Evolutionary conservation across 495 filamentous ascomycete genomes (phyloP).

Genomic region (Cercophora scortea): DNA sequence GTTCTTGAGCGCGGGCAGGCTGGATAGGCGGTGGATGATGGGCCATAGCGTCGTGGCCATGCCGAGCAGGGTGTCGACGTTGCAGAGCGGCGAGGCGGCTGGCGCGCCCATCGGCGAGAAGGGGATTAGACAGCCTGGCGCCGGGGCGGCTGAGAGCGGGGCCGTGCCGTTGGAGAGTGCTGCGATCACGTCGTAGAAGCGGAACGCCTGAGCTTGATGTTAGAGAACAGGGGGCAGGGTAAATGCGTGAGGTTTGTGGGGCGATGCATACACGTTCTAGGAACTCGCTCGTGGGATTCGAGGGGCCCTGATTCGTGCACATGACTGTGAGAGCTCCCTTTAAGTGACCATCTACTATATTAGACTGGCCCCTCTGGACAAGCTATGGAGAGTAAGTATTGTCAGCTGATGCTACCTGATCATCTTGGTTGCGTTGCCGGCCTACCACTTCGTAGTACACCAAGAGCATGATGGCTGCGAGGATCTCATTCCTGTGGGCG

Average conservation of each 20-base stretch:
- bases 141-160: conserved; percentile 45
- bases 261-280: conserved; percentile 44
- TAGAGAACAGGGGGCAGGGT: too few relatives aligned
- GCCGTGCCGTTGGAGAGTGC: conserved; percentile 54
- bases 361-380: conserved; percentile 49
- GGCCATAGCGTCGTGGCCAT: conserved; percentile 57
- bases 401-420: background rate
- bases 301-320: conserved; percentile 36
- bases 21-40: conserved; percentile 53
- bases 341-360: conserved; percentile 51
- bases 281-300: conserved; percentile 45
- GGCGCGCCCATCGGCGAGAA: conserved; percentile 39
- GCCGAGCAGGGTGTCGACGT: conserved; percentile 54
- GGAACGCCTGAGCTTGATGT: conserved; percentile 42
- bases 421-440: background rate
- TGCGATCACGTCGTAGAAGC: conserved; percentile 58
- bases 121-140: conserved; percentile 32
- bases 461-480: conserved; percentile 54
- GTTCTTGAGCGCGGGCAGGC: conserved; percentile 42
- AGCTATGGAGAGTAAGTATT: conserved; percentile 31
- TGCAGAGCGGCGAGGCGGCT: conserved; percentile 34
- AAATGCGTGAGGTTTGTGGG: too few relatives aligned
- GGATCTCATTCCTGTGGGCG: conserved; percentile 46
- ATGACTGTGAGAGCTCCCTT: conserved; percentile 54
- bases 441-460: conserved; percentile 58